Evolutionary conservation across 2,329 filamentous ascomycete genomes (phyloP), one percentile per base, ranked within the genome.

Genomic region (Epichloe sylvatica): DNA sequence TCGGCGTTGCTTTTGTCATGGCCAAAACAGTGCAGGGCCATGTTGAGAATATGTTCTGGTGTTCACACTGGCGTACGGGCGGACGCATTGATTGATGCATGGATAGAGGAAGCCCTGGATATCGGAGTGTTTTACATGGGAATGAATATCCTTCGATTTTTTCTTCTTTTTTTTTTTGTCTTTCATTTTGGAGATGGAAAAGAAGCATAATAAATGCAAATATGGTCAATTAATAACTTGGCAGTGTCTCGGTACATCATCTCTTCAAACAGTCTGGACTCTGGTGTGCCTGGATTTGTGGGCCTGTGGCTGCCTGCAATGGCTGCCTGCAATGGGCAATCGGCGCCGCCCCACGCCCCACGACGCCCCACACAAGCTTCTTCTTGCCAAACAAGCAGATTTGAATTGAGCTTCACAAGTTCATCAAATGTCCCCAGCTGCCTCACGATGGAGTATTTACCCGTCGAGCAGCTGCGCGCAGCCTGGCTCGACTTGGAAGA

Each of bases 1-100:
- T 35, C 8, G 37, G 38, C 38, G 38, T 19, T 40, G 17, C 38
- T 12, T 43, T 34, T 30, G 34, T 30, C 12, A 13, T 23, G n/a
- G 34, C 25, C 30, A 37, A 25, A 34, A 9, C 8, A 30, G 33
- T 37, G 7, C 15, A 21, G 25, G 15, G 46, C 12, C n/a, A 17
- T 36, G 46, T 25, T 35, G 34, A 41, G 19, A 39, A 60, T 60
- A 62, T 59, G 59, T 58, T 58, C 55, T 37, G 12, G n/a, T 19
- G 56, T 57, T 55, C 55, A 54, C 55, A 56, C 56, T 56, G 19
- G 19, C 41, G 15, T 30, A 34, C 13, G 19, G 17, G 25, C 39
- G 52, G 48, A 30, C 19, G 45, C 38, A 50, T 15, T 17, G 12
- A 25, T 5, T 39, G 36, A 45, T 19, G 34, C 25, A 30, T 30